Conservation (phyloP, 2,329 filamentous ascomycete genomes). For the Sporothrix variecibatus region DNA sequence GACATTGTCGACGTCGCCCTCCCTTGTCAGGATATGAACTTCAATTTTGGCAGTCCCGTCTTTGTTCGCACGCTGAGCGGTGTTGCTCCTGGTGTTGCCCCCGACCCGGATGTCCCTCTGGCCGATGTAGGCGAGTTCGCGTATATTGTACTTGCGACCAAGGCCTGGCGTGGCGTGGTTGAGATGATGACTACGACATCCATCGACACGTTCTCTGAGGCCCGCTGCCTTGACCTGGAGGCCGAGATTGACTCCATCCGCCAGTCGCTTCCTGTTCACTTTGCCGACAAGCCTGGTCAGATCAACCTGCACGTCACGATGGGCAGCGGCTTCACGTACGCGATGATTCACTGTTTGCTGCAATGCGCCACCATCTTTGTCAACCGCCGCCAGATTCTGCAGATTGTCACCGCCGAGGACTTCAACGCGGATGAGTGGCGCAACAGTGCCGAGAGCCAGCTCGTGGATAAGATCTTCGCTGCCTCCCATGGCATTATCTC, state of each 20-base stretch:
- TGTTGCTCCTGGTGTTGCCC: conserved; percentile 42
- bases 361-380: conserved; percentile 64
- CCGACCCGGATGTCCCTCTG: conserved; percentile 43
- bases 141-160: conserved; percentile 61
- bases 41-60: conserved; percentile 62
- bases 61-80: conserved; percentile 58
- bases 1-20: conserved; percentile 59
- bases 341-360: conserved; percentile 63
- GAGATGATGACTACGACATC: conserved; percentile 60
- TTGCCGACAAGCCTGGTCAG: conserved; percentile 62
- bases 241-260: conserved; percentile 58
- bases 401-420: conserved; percentile 55
- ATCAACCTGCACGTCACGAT: conserved; percentile 65
- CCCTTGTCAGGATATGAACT: conserved; percentile 63
- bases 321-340: conserved; percentile 64
- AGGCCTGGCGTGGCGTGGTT: conserved; percentile 63
- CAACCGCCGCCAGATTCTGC: conserved; percentile 60
- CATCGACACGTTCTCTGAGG: conserved; percentile 55
- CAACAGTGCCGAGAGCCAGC: conserved; percentile 51
- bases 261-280: conserved; percentile 58
- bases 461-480: conserved; percentile 58
- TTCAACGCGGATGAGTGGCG: conserved; percentile 59
- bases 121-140: conserved; percentile 62
- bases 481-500: conserved; percentile 61
- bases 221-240: conserved; percentile 53